Base-by-base conservation (phyloP, 164 flowering plant species). In the Nymphaea thermarum region DNA sequence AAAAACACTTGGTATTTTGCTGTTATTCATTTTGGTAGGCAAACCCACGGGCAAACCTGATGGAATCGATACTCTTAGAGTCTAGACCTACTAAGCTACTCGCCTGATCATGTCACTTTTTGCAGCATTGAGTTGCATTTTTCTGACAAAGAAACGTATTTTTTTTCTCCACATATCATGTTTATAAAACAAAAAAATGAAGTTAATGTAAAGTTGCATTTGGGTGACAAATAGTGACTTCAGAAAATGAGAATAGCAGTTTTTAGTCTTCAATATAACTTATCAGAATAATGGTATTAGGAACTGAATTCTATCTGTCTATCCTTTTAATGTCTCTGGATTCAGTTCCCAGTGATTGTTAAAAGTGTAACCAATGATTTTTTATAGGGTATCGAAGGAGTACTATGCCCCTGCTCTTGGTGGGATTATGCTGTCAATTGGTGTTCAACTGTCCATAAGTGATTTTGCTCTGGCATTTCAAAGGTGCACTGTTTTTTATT, bases 371-470 rank as follows among this genome's bases (percentile, higher is more conserved):
- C 16, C 65, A 15, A 4, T 7, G 43, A 66, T 43, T 63, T 11
- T 10, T 67, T 44, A 18, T 86, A 93, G 98, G 98, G 97, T 94
- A 66, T 84, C 93, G 5, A 86, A 87, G 77, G 96, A 94, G 63
- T 70, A 85, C 42, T 94, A 94, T 78, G 98, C 98, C 62, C 98
- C 98, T 66, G 97, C 97, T 75, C 98, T 94, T 72, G 98, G 98
- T 68, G 98, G 98, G 68, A 94, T 94, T 68, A 94, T 94, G 98
- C 68, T 94, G 62, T 94, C 98, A 2, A 89, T 94, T 69, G 98
- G 98, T 62, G 89, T 94, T 66, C 81, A 71, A 70, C 84, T 94
- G 15, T 94, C 98, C 10, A 16, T 89, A 14, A 83, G 85, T 71
- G 98, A 94, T 82, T 94, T 94, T 72, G 90, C 90, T 65, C 94